Evolutionary conservation across 306 rosid genomes (phyloP).

Genomic region (Purshia tridentata): DNA sequence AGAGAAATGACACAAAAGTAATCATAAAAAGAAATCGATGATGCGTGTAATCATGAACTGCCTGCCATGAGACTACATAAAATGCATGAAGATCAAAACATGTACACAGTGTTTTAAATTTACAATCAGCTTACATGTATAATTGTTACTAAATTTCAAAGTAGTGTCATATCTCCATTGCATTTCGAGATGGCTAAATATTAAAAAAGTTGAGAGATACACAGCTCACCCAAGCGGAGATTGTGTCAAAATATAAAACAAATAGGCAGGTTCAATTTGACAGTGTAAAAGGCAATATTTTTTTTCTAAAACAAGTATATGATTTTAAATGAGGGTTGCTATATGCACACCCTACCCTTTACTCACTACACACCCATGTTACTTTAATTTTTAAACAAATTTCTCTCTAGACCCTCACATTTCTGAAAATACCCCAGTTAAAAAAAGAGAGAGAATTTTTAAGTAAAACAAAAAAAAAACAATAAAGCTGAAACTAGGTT

Average conservation of each 20-base stretch:
- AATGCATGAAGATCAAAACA: constrained; percentile 3
- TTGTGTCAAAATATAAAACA: neutral
- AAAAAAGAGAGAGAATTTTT: too few species aligned
- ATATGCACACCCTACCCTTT: too few species aligned
- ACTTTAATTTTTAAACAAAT: too few species aligned
- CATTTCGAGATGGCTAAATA: neutral
- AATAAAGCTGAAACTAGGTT: too few species aligned
- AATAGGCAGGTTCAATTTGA: neutral
- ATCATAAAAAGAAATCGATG: neutral
- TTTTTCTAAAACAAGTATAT: too few species aligned
- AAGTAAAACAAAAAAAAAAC: too few species aligned
- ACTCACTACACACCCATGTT: too few species aligned
- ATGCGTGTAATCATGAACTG: neutral
- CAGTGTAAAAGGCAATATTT: neutral
- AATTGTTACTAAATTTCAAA: neutral
- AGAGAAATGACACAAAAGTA: constrained; percentile 8
- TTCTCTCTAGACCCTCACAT: too few species aligned
- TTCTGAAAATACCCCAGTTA: too few species aligned
- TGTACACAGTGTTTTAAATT: neutral
- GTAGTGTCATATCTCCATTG: neutral
- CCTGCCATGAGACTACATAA: neutral
- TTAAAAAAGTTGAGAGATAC: neutral
- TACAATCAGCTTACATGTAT: neutral
- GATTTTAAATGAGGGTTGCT: too few species aligned
- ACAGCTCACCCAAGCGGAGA: neutral